phyloP scores from a whole-genome alignment of 805 yeast genomes.

The Kodamaea neixiangensis region DNA sequence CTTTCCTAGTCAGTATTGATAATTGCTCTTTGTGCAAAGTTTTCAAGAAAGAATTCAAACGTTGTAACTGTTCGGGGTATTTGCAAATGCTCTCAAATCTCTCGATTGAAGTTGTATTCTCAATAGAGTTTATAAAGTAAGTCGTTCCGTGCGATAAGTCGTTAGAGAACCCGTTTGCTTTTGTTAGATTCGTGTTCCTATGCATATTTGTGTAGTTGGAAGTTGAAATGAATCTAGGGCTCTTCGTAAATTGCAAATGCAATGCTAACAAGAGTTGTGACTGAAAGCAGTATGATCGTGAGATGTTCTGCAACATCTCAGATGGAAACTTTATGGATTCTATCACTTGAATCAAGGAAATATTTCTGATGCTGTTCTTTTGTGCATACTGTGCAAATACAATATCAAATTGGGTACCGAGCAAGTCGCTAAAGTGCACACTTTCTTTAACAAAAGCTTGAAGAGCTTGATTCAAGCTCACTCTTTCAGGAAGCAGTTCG shows the following conservation, averaged over 20 bases:
- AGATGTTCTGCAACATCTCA: constrained; percentile 9
- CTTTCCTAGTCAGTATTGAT: constrained; percentile 10
- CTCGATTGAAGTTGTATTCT: constrained; percentile 15
- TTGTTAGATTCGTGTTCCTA: constrained; percentile 1
- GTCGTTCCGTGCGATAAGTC: constrained; percentile 19
- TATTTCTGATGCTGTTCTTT: constrained; percentile 13
- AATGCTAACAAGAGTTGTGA: constrained; percentile 30
- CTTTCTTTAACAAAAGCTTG: constrained; percentile 26
- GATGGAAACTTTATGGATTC: constrained; percentile 18
- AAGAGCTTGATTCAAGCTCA: constrained; percentile 22
- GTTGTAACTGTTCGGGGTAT: constrained; percentile 14
- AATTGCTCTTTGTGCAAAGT: constrained; percentile 17
- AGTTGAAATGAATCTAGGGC: constrained; percentile 32
- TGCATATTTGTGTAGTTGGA: constrained; percentile 1
- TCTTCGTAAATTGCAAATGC: constrained; percentile 26
- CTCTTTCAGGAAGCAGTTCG: constrained; percentile 19
- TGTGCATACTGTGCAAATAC: constrained; percentile 26
- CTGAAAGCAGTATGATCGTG: constrained; percentile 28
- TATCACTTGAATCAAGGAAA: constrained; percentile 17
- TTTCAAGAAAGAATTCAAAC: constrained; percentile 19
- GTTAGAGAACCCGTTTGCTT: constrained; percentile 23
- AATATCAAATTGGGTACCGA: constrained; percentile 20
- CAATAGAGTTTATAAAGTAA: constrained; percentile 29
- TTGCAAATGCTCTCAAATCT: constrained; percentile 13
- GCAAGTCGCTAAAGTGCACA: constrained; percentile 11